Evolutionary conservation across 176 grass and related monocot genomes (phyloP).

Genomic region (Bothriochloa decipiens): DNA sequence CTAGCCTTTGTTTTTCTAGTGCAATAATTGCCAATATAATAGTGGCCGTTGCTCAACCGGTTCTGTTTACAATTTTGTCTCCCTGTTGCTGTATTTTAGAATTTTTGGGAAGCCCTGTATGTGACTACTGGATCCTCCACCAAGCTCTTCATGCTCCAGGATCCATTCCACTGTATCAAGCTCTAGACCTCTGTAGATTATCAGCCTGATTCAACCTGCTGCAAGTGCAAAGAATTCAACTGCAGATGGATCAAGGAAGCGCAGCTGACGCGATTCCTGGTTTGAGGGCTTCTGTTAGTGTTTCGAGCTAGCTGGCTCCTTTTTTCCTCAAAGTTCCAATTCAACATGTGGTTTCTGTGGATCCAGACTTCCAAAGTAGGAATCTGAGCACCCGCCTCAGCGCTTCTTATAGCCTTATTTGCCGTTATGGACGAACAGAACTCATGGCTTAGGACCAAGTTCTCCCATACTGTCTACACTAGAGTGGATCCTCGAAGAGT

Average conservation of each 20-base stretch:
- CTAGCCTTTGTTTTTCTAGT: slow-evolving; percentile 17
- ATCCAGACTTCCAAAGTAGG: slow-evolving; percentile 48
- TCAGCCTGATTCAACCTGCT: not conserved
- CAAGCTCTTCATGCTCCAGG: slow-evolving; percentile 4
- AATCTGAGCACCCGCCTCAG: slow-evolving; percentile 36
- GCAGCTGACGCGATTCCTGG: not conserved
- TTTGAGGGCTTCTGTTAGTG: not conserved
- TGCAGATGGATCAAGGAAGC: slow-evolving; percentile 40
- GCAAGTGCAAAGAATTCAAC: slow-evolving; percentile 17
- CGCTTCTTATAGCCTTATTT: slow-evolving; percentile 3
- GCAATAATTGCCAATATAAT: slow-evolving; percentile 50
- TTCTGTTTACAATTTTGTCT: slow-evolving; percentile 23
- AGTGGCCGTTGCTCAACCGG: slow-evolving; percentile 10
- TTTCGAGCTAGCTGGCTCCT: not conserved
- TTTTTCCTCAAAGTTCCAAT: slow-evolving; percentile 35
- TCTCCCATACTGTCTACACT: slow-evolving; percentile 51
- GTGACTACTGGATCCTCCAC: not conserved
- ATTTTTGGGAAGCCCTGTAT: not conserved
- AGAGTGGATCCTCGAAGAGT: slow-evolving; percentile 28
- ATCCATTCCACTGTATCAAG: not conserved
- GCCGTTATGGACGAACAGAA: slow-evolving; percentile 51
- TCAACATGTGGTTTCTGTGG: slow-evolving; percentile 44
- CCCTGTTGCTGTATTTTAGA: slow-evolving; percentile 38
- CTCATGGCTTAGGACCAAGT: slow-evolving; percentile 65
- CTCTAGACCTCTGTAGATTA: not conserved